Base-by-base conservation (phyloP, 345 rosid species). In the Eutrema yunnanense region DNA sequence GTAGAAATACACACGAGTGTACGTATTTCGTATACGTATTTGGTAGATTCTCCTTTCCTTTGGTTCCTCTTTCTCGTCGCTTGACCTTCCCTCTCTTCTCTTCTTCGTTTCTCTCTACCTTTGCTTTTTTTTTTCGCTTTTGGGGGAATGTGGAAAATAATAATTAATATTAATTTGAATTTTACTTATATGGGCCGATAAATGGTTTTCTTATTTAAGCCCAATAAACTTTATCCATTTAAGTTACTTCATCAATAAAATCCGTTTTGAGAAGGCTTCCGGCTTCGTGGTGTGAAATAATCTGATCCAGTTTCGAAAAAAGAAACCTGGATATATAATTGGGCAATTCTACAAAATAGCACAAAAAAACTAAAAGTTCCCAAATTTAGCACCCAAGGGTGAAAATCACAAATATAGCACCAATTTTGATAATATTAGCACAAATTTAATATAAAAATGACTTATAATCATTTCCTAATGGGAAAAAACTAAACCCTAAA, bases 71-170 rank as follows among this genome's bases (percentile, higher is more conserved):
- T 50, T 30, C 49, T 38, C 60, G 51, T 62, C 62, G 69, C 62
- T 72, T 72, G 34, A 51, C 46, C 70, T 63, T 53, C 59, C 44
- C 42, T 34, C 72, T 68, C 56, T 70, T 11, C 27, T 44, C 54
- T 66, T 8, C 14, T 11, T 29, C 29, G 34, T 27, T 12, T 38
- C 14, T 49, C 37, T 12, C 14, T n/a, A 3, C n/a, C 71, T 38
- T 38, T 43, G 65, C 64, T 57, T 8, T 19, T 33, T 51, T 22
- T 22, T 22, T 22, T 7, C 0, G n/a, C 5, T 22, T 34, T 44
- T 5, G 13, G 47, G 47, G 8, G 14, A 58, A 58, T 48, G 0
- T 13, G 49, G 40, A 58, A 58, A 57, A 44, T 44, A 42, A 19
- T 30, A n/a, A 43, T 53, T 62, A 16, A 62, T 52, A 50, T 32